Evolutionary conservation across 805 yeast genomes (phyloP), one percentile per base, ranked within the genome.

Genomic region (Yamadazyma sp.): DNA sequence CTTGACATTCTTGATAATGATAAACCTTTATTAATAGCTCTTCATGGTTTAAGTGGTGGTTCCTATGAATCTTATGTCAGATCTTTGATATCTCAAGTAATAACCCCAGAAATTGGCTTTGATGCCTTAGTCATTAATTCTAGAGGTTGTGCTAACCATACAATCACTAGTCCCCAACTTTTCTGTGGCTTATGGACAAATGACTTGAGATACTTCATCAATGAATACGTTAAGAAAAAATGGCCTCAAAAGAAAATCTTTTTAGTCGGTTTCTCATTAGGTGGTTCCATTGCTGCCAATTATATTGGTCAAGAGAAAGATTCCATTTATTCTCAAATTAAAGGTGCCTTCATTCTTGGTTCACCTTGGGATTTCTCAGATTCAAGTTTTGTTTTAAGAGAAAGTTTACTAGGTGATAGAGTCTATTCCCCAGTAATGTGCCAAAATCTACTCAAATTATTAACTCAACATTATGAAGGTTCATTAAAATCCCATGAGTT

Each of bases 41-140:
- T 73, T 31, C 91, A 84, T 50, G 94, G 93, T 2, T 64, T 84
- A 24, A 82, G 85, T 18, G 91, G 93, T 39, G 94, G 94, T 1
- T 78, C 86, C 11, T 84, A 80, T 47, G 93, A 84, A 53, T 78
- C 85, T 14, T 80, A 80, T 38, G 74, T 83, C 30, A 69, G 87
- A 43, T 72, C 82, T 7, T 60, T 78, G 24, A 58, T 76, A 23
- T 60, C 62, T 30, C 55, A 60, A 14, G 56, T 80, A 31, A 66
- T 72, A 21, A 48, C 54, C 1, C 57, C 58, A 4, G 58, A 60
- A 11, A 60, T 62, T 36, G 49, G 63, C 43, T 69, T 78, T 52
- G 77, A 81, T 57, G 81, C 67, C 14, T 52, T 79, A 31, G 82
- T 80, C 13, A 50, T 84, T 31, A 82, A 82, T 52, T 70, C 84